Evolutionary conservation across 2,329 filamentous ascomycete species (phyloP).

Genomic region (Arthrobotrys entomopaga): DNA sequence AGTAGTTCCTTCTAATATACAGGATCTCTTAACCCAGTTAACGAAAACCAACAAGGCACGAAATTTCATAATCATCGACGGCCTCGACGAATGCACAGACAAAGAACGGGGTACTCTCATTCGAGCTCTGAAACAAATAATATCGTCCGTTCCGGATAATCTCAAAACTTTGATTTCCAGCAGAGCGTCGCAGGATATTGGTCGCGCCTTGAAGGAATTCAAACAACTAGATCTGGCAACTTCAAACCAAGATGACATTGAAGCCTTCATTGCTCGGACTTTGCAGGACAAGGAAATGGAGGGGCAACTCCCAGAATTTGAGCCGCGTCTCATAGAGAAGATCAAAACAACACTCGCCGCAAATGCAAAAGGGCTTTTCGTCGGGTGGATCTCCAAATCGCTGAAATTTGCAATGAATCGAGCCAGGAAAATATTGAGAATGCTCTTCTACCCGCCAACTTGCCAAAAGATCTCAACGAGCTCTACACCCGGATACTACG

Average conservation of each 20-base stretch:
- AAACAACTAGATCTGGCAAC: slow-evolving; percentile 13
- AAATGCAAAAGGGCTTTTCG: slow-evolving; percentile 39
- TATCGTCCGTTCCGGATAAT: not conserved
- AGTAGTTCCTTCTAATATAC: slow-evolving; percentile 5
- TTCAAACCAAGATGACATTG: slow-evolving; percentile 37
- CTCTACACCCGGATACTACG: slow-evolving; percentile 27
- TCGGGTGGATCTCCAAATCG: slow-evolving; percentile 48
- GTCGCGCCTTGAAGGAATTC: slow-evolving; percentile 22
- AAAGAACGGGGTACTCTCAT: slow-evolving; percentile 57
- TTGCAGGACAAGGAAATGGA: slow-evolving; percentile 37
- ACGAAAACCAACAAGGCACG: slow-evolving; percentile 11
- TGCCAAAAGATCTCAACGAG: slow-evolving; percentile 44
- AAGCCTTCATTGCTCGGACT: slow-evolving; percentile 30
- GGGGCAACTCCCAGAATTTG: slow-evolving; percentile 30
- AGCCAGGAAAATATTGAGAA: slow-evolving; percentile 31
- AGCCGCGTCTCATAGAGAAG: slow-evolving; percentile 3
- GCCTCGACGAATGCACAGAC: slow-evolving; percentile 60
- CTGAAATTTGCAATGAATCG: slow-evolving; percentile 42
- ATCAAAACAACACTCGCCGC: slow-evolving; percentile 12
- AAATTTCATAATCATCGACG: slow-evolving; percentile 61
- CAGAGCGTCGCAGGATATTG: slow-evolving; percentile 57
- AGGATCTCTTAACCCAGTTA: slow-evolving; percentile 21
- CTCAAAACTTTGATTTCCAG: slow-evolving; percentile 60
- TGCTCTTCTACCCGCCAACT: not conserved
- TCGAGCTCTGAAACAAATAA: slow-evolving; percentile 23